phyloP scores from a whole-genome alignment of 2,329 filamentous ascomycete species.

The Scedosporium boydii region DNA sequence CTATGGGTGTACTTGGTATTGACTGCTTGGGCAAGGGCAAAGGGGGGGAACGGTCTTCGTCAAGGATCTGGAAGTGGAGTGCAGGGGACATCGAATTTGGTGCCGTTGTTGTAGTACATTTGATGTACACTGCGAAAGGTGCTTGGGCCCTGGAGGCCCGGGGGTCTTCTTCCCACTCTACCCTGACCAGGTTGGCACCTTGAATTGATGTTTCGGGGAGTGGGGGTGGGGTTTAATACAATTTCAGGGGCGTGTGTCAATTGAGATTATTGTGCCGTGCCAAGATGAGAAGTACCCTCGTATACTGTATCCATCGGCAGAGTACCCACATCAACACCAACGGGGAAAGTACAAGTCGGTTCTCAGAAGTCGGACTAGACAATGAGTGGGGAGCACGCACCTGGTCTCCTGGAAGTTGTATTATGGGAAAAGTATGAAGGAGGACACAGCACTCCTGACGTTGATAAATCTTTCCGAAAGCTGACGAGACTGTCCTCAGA shows the following conservation, averaged over 20 bases:
- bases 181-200: neutral
- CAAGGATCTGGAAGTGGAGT: neutral
- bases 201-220: neutral
- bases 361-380: too few relatives aligned
- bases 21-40: neutral
- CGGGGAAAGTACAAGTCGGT: too few relatives aligned
- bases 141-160: neutral
- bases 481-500: too few relatives aligned
- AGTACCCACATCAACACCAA: too few relatives aligned
- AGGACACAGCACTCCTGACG: too few relatives aligned
- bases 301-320: too few relatives aligned
- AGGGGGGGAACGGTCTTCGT: neutral
- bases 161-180: neutral
- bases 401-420: too few relatives aligned
- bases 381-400: too few relatives aligned
- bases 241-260: neutral
- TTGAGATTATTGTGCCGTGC: neutral
- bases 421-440: too few relatives aligned
- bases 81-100: neutral
- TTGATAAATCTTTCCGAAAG: too few relatives aligned
- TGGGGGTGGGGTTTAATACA: neutral
- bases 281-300: neutral
- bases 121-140: neutral
- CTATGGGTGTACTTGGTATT: neutral
- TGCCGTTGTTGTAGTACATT: neutral